Conservation (phyloP, 306 rosid genomes). For the Echinosophora koreensis region DNA sequence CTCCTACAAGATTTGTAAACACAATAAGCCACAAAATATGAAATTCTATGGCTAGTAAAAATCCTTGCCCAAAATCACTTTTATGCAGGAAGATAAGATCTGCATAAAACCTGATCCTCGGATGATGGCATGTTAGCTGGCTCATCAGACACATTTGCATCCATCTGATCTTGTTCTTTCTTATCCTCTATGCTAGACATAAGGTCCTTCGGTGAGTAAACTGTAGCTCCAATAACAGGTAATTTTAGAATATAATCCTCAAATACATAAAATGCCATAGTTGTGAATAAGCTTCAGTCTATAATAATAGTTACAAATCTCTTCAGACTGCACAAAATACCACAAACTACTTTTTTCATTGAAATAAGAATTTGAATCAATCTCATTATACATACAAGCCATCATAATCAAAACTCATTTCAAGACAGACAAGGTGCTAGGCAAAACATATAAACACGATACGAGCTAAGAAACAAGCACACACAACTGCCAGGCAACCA, state of each 20-base stretch:
- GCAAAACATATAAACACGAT: slow-evolving; percentile 28
- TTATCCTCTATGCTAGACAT: slow-evolving; percentile 66
- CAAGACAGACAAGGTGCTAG: neutral
- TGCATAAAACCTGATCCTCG: slow-evolving; percentile 66
- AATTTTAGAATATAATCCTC: slow-evolving; percentile 34
- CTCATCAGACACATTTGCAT: slow-evolving; percentile 50
- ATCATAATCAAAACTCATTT: slow-evolving; percentile 17
- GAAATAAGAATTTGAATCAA: slow-evolving; percentile 29
- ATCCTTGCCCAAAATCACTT: slow-evolving; percentile 5
- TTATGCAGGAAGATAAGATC: slow-evolving; percentile 23
- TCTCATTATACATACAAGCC: neutral
- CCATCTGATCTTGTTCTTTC: slow-evolving; percentile 66
- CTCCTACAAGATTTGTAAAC: slow-evolving; percentile 65
- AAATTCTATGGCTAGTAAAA: slow-evolving; percentile 8
- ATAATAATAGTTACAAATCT: neutral
- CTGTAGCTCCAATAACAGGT: slow-evolving; percentile 48
- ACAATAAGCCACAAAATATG: slow-evolving; percentile 42
- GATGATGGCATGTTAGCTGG: slow-evolving; percentile 60
- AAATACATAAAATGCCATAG: slow-evolving; percentile 16
- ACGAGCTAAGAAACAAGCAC: slow-evolving; percentile 16
- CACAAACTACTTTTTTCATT: slow-evolving; percentile 9
- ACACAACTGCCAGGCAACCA: neutral
- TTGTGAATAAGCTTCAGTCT: slow-evolving; percentile 19
- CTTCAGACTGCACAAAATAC: slow-evolving; percentile 32
- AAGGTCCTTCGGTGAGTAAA: slow-evolving; percentile 48